A percentile compares a stretch with the other conserved stretches of the same genome.
Conservation (phyloP, 805 yeast genomes). For the Saccharomycopsis javanensis region DNA sequence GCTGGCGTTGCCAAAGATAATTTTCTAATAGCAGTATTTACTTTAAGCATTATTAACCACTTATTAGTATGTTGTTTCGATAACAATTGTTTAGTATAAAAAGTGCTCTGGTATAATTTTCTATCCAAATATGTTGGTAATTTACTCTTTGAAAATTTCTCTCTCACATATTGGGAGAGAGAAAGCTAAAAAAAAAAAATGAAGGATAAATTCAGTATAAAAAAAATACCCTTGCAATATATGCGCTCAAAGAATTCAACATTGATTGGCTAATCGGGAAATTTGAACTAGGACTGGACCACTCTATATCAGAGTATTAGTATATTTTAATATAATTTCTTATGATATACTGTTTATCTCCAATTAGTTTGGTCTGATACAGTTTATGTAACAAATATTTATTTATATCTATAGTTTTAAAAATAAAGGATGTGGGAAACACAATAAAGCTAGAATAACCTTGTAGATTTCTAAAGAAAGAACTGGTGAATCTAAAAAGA, state of each 20-base stretch:
- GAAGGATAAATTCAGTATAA: neutral
- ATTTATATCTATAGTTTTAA: too few species aligned
- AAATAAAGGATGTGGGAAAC: too few species aligned
- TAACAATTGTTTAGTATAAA: neutral
- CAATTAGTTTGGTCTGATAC: too few species aligned
- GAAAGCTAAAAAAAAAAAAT: neutral
- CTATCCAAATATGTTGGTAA: too few species aligned
- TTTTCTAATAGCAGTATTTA: neutral
- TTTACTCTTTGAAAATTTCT: constrained; percentile 1
- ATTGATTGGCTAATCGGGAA: constrained; percentile 1
- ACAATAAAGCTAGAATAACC: too few species aligned
- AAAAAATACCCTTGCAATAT: neutral
- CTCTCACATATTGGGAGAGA: neutral
- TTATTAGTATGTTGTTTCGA: neutral
- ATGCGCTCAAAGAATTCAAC: neutral
- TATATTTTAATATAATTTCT: too few species aligned
- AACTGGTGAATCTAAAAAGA: too few species aligned
- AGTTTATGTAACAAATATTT: too few species aligned
- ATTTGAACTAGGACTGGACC: neutral
- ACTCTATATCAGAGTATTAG: too few species aligned
- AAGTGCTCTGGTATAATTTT: too few species aligned
- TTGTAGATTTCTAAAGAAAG: too few species aligned
- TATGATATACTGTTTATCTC: too few species aligned
- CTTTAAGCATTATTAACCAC: neutral
- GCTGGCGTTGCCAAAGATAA: neutral